Conservation (phyloP, 2,329 filamentous ascomycete genomes). For the Rosellinia necatrix region DNA sequence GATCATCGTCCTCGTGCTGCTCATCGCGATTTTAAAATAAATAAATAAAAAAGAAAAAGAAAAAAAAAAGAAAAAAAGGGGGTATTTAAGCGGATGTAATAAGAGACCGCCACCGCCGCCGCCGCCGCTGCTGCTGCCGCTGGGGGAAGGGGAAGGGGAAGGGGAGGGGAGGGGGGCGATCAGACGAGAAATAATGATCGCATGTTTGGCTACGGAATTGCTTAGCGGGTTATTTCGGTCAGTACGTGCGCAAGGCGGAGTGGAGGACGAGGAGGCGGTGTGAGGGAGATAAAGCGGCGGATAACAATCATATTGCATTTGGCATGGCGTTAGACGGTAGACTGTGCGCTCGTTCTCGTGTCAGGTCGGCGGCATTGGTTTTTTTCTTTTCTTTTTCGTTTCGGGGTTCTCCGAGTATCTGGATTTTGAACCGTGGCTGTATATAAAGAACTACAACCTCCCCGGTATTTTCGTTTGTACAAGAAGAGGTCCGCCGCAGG, state of each 20-base stretch:
- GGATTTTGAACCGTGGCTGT: slow-evolving; percentile 15
- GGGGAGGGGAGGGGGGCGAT: too few relatives aligned
- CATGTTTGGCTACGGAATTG: neutral
- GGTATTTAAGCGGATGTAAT: too few relatives aligned
- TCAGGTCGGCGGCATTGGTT: slow-evolving; percentile 18
- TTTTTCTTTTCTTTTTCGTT: neutral
- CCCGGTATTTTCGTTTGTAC: slow-evolving; percentile 21
- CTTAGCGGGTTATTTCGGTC: too few relatives aligned
- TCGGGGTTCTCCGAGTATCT: slow-evolving; percentile 10
- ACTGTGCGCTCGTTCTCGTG: slow-evolving; percentile 23
- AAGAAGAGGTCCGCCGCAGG: neutral
- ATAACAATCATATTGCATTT: slow-evolving; percentile 30
- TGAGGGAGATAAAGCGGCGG: neutral
- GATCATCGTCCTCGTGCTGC: slow-evolving; percentile 79
- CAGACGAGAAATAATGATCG: too few relatives aligned
- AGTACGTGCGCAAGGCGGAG: neutral
- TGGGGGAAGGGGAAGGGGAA: too few relatives aligned
- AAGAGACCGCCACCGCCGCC: too few relatives aligned
- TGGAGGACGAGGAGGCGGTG: slow-evolving; percentile 2
- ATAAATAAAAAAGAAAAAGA: too few relatives aligned
- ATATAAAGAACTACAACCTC: slow-evolving; percentile 20
- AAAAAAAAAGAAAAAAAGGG: too few relatives aligned
- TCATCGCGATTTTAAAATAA: slow-evolving; percentile 82
- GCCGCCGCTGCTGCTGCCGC: too few relatives aligned
- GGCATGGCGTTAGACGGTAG: slow-evolving; percentile 35